Percentiles rank a stretch among this genome's conserved stretches.
Conservation (phyloP, 2,329 filamentous ascomycete genomes). For the Ophioceras dolichostomum region DNA sequence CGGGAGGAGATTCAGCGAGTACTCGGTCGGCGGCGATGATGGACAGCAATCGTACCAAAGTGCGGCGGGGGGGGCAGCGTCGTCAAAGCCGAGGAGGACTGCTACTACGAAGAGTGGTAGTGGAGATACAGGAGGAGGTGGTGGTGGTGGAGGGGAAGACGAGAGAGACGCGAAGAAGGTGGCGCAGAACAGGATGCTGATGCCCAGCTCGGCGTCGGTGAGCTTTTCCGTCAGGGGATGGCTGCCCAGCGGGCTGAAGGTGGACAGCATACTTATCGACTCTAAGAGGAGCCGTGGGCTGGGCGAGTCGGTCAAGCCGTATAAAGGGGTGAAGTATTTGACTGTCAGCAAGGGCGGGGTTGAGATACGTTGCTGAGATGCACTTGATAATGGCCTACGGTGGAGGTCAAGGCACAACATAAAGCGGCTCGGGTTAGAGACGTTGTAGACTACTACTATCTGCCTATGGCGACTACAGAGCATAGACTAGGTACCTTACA, state of each 20-base stretch:
- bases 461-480: too few relatives aligned
- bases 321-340: constrained; percentile 96
- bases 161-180: constrained; percentile 38
- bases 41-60: constrained; percentile 38
- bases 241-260: constrained; percentile 54
- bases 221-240: constrained; percentile 61
- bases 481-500: too few relatives aligned
- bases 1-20: too few relatives aligned
- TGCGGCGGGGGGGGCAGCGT: constrained; percentile 8
- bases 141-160: constrained; percentile 12
- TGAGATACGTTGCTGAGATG: constrained; percentile 45
- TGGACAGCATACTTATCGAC: constrained; percentile 57
- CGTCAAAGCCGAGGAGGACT: too few relatives aligned
- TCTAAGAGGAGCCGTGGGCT: constrained; percentile 74
- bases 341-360: constrained; percentile 58
- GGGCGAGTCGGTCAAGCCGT: constrained; percentile 81
- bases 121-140: not conserved
- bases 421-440: too few relatives aligned
- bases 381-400: too few relatives aligned
- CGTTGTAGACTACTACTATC: too few relatives aligned
- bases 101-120: constrained; percentile 10
- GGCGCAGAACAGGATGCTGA: constrained; percentile 61
- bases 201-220: constrained; percentile 67
- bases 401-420: too few relatives aligned
- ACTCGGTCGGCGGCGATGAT: constrained; percentile 19